Evolutionary conservation across 2,329 filamentous ascomycete genomes (phyloP), one percentile per base, ranked within the genome.

Genomic region (Colletotrichum orbiculare): DNA sequence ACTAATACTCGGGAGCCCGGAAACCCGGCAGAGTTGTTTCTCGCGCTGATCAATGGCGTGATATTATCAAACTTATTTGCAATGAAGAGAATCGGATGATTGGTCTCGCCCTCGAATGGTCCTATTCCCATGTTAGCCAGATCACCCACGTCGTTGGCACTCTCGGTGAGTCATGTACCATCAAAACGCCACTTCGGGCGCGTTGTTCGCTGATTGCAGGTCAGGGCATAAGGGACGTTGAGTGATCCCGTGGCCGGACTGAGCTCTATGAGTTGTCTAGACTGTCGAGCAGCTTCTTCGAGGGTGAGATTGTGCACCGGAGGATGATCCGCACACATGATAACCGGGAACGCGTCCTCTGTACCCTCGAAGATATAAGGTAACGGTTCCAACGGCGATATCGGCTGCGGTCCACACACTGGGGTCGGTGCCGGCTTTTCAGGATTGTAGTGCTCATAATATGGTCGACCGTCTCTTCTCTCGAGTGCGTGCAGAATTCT

Each of bases 21-120:
- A 54, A 85, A 86, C 0, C 77, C 75, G 2, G 72, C 74, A 13
- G 73, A 79, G 73, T 82, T 81, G 61, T 79, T 81, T n/a, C 75
- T 64, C 5, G 82, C 81, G 65, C 80, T 82, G 15, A 78, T 68
- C 3, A 80, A 69, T 15, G 82, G 82, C n/a, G 82, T 84, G 33
- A 83, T 76, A 46, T 83, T 83, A 66, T 85, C 82, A 12, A 77
- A 78, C 37, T 73, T 69, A 65, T 82, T 82, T 9, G 77, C 77
- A 7, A 84, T 73, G 68, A 79, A 84, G 17, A 85, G 69, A 42
- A 85, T 77, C 1, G 82, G 82, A n/a, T 77, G 74, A 7, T 64
- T 69, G 3, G 82, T 83, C 41, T 74, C 73, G 2, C 71, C 75
- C 25, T 68, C 68, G n/a, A 75, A 74, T 1, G 69, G 68, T 7